phyloP scores from a whole-genome alignment of 2,329 filamentous ascomycete genomes.

The Aspergillus unguis region DNA sequence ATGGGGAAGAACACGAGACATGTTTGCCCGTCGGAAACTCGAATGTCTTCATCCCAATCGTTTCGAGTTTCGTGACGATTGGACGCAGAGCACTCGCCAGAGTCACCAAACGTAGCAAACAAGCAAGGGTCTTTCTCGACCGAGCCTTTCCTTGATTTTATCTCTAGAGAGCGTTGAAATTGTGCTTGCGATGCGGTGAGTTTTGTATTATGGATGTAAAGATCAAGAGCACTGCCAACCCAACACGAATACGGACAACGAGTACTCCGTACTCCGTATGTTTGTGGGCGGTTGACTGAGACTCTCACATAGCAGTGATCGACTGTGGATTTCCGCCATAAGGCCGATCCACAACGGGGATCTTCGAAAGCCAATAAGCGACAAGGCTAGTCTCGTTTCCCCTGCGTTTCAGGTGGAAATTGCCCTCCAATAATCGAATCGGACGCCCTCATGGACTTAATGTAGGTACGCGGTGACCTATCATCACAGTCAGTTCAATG shows the following conservation, averaged over 20 bases:
- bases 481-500: neutral
- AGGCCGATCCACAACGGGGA: slow-evolving; percentile 3
- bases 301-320: too few relatives aligned
- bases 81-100: neutral
- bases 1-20: slow-evolving; percentile 3
- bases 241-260: too few relatives aligned
- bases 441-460: neutral
- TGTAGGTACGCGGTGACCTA: slow-evolving; percentile 5
- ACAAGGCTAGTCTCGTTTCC: slow-evolving; percentile 1
- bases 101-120: neutral
- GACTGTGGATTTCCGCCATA: neutral
- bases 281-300: too few relatives aligned
- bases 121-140: neutral
- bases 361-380: slow-evolving; percentile 8
- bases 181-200: too few relatives aligned
- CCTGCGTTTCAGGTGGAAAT: slow-evolving; percentile 10
- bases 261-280: too few relatives aligned
- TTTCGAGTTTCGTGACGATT: neutral
- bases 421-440: neutral
- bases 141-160: too few relatives aligned
- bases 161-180: neutral
- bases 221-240: too few relatives aligned
- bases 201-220: too few relatives aligned
- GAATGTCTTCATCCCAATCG: neutral
- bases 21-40: neutral